These are phyloP conservation scores for Funneliformis caledonium DNA, from an alignment of 371 early-diverging fungal species.

Conservation along the genomic window DNA sequence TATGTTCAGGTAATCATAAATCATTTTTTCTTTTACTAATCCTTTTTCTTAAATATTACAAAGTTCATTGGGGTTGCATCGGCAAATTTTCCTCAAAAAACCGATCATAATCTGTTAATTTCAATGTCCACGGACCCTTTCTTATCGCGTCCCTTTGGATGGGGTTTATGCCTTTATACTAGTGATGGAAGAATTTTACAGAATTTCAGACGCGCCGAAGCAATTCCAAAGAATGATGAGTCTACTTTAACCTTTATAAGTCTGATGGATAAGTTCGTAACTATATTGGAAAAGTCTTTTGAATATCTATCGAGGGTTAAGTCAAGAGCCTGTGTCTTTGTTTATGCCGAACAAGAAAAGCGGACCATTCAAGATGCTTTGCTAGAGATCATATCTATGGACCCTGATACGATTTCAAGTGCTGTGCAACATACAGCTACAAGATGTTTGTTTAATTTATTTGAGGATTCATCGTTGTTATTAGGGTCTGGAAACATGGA, in stretches of 20 bases:
- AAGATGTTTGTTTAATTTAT: slow-evolving; percentile 46
- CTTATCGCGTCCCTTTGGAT: slow-evolving; percentile 43
- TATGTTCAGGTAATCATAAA: background rate
- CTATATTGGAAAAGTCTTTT: slow-evolving; percentile 30
- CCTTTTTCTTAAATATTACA: background rate
- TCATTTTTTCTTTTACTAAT: background rate
- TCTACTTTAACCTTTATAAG: slow-evolving; percentile 1
- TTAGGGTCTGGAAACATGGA: slow-evolving; percentile 30
- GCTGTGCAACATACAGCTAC: slow-evolving; percentile 41
- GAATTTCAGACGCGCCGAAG: background rate
- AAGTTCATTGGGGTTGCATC: slow-evolving; percentile 49
- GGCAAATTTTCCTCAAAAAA: slow-evolving; percentile 39
- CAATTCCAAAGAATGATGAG: slow-evolving; percentile 1
- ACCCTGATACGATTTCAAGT: slow-evolving; percentile 17
- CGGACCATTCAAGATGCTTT: slow-evolving; percentile 41
- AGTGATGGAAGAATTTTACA: slow-evolving; percentile 7
- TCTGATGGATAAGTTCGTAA: slow-evolving; percentile 41
- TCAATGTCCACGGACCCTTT: slow-evolving; percentile 45
- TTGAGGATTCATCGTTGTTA: slow-evolving; percentile 48
- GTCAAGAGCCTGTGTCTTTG: slow-evolving; percentile 46
- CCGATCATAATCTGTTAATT: slow-evolving; percentile 47
- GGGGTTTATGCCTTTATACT: slow-evolving; percentile 40
- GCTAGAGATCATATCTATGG: slow-evolving; percentile 40
- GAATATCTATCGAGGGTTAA: slow-evolving; percentile 19
- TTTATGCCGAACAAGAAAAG: slow-evolving; percentile 42